Evolutionary conservation across 2,329 filamentous ascomycete species (phyloP), one percentile per base, ranked within the genome.

Genomic region (Epichloe sibirici): DNA sequence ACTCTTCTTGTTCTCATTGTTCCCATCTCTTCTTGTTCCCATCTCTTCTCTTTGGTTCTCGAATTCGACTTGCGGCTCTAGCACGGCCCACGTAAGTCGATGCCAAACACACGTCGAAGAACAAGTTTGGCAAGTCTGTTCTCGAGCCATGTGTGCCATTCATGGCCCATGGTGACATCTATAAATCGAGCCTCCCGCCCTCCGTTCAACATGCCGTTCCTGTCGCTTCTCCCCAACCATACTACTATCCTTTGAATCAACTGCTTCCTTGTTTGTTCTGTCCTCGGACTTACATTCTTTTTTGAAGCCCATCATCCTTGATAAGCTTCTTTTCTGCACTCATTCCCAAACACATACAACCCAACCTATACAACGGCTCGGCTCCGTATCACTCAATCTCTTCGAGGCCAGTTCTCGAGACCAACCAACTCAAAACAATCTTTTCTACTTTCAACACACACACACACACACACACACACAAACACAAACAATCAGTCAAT

Each of bases 401-500:
- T 23, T 53, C 43, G 55, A 57, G 55, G 45, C 48, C 31, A 53
- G 51, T 45, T 54, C 55, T 57, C 51, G 51, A 53, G 49, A 54
- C 57, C 52, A 53, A 31, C 38, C 46, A 31, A 38, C 15, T n/a
- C 38, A 45, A 50, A 51, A 58, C 58, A 58, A 40, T 55, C 49
- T 42, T 51, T 47, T 45, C 50, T 48, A 51, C 53, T 38, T 5
- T 45, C 49, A 42, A 51, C 55, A 37, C 17, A 49, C 49, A 45
- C 51, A 45, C 53, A 57, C 56, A 44, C 51, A 48, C 60, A 59
- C 55, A 46, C 17, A 17, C 1, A 17, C 17, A 17, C 1, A 38
- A 12, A 37, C 31, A 47, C 9, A 13, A 48, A 12, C 21, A 25
- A 39, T 40, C 57, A 59, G 56, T 62, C 72, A 78, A 71, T 52